phyloP scores from a whole-genome alignment of 352 stramenopile species.

The Phytophthora ramorum region DNA sequence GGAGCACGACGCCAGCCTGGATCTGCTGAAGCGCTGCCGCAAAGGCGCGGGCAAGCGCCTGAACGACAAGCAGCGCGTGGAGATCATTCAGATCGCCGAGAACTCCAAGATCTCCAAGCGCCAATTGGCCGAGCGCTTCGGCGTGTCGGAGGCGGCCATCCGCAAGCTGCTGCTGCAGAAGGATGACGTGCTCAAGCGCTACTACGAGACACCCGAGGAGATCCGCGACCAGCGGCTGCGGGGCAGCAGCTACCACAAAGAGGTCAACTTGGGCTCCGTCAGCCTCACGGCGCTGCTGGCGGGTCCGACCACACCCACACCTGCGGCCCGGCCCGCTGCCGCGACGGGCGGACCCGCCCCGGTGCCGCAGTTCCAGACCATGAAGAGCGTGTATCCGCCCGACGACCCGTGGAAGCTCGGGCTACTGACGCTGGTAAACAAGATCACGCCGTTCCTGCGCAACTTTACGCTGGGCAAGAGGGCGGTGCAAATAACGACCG shows the following conservation, averaged over 20 bases:
- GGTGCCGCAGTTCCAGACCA: background rate
- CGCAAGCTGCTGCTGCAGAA: constrained; percentile 85
- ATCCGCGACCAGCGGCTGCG: constrained; percentile 75
- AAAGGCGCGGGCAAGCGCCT: constrained; percentile 74
- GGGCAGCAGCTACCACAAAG: constrained; percentile 28
- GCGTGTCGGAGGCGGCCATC: constrained; percentile 81
- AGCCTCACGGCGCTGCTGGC: background rate
- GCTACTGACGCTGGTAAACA: constrained; percentile 46
- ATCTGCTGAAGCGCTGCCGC: constrained; percentile 10
- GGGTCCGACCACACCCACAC: background rate
- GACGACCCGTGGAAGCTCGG: constrained; percentile 81
- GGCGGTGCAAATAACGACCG: background rate
- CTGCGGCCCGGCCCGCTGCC: background rate
- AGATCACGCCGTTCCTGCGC: constrained; percentile 70
- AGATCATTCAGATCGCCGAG: constrained; percentile 86
- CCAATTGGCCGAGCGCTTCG: constrained; percentile 78
- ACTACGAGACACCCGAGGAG: constrained; percentile 83
- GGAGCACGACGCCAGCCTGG: constrained; percentile 3
- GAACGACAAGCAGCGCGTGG: constrained; percentile 83
- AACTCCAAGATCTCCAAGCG: constrained; percentile 84
- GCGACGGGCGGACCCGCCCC: background rate
- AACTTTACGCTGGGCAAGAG: constrained; percentile 54
- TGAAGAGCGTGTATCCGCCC: constrained; percentile 64
- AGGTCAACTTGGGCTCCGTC: background rate
- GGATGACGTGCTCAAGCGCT: constrained; percentile 79